Evolutionary conservation across 805 yeast species (phyloP).

Genomic region (Lipomyces kockii): DNA sequence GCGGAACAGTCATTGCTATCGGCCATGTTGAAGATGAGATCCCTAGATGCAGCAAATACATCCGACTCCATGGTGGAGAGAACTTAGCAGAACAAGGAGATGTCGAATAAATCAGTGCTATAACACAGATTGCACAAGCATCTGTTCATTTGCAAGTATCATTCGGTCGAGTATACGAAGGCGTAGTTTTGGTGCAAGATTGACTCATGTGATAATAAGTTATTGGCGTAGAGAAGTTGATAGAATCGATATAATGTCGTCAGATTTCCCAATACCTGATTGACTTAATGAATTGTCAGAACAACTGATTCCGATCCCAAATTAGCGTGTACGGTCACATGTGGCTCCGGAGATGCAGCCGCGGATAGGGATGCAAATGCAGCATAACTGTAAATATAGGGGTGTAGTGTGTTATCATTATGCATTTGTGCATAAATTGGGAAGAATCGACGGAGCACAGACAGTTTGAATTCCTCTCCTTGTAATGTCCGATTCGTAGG

Average conservation of each 20-base stretch:
- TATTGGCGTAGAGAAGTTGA: too few species aligned
- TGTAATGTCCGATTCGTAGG: neutral
- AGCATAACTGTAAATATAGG: neutral
- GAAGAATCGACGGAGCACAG: neutral
- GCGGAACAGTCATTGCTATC: slow-evolving; percentile 74
- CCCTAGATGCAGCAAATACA: slow-evolving; percentile 65
- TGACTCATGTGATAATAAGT: too few species aligned
- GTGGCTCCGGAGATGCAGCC: too few species aligned
- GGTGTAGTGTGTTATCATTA: neutral
- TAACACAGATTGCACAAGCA: neutral
- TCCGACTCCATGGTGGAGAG: slow-evolving; percentile 45
- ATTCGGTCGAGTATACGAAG: slow-evolving; percentile 1
- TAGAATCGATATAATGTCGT: too few species aligned
- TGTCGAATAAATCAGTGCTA: slow-evolving; percentile 11
- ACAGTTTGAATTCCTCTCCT: neutral
- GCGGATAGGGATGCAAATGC: neutral
- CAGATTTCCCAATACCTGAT: too few species aligned
- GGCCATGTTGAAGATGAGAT: slow-evolving; percentile 86
- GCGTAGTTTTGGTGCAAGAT: neutral
- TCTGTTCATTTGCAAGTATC: neutral
- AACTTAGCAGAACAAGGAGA: slow-evolving; percentile 25
- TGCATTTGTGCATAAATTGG: neutral
- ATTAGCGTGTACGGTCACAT: too few species aligned
- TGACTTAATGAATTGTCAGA: too few species aligned
- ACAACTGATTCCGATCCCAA: too few species aligned